Evolutionary conservation across 306 rosid species (phyloP).

Genomic region (Quercus gilva): DNA sequence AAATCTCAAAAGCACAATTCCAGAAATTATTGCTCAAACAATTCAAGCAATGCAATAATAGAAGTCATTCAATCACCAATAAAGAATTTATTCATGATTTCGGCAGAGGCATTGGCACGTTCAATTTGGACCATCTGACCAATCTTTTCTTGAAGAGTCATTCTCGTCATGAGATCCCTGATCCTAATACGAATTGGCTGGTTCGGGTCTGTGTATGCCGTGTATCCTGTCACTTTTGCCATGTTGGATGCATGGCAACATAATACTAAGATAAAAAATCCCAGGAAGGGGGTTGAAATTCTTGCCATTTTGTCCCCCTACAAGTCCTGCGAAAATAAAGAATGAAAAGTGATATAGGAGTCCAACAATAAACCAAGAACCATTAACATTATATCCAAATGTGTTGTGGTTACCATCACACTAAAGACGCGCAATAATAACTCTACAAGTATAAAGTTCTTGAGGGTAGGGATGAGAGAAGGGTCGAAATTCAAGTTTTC

Average conservation of each 20-base stretch:
- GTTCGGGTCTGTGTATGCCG: conserved; percentile 8
- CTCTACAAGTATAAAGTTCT: too few relatives aligned
- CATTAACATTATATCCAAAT: background rate
- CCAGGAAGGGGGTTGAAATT: background rate
- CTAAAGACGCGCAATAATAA: too few relatives aligned
- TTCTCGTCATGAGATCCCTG: background rate
- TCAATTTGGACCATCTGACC: conserved; percentile 29
- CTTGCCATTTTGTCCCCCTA: background rate
- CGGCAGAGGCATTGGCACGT: background rate
- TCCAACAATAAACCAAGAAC: background rate
- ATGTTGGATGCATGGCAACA: background rate
- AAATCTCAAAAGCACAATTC: background rate
- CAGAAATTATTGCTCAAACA: background rate
- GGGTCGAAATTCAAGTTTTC: too few relatives aligned
- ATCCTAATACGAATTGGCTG: background rate
- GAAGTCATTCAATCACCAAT: background rate
- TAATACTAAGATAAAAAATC: background rate
- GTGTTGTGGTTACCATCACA: background rate
- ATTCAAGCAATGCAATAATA: too few relatives aligned
- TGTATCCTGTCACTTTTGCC: background rate
- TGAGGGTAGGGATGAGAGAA: too few relatives aligned
- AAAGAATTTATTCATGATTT: background rate
- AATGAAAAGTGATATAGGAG: too few relatives aligned
- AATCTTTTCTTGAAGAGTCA: conserved; percentile 25
- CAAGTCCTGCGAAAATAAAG: background rate